Evolutionary conservation across 2,329 filamentous ascomycete genomes (phyloP).

Genomic region (Lasiodiplodia citricola): DNA sequence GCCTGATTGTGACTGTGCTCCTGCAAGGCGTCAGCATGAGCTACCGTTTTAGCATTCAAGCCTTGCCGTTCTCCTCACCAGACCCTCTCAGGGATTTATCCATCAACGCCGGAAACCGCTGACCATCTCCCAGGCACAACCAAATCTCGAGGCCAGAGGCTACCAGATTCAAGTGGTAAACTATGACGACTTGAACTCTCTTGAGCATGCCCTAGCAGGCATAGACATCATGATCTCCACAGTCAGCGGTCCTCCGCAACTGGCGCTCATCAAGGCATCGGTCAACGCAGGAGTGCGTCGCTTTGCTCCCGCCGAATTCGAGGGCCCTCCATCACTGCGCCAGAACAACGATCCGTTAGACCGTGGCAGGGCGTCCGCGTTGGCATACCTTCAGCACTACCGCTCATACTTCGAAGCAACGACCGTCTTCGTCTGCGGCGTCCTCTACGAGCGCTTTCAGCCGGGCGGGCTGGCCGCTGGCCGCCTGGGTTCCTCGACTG

Average conservation of each 20-base stretch:
- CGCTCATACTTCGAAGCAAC: slow-evolving; percentile 62
- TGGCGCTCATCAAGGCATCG: slow-evolving; percentile 75
- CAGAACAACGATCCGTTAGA: slow-evolving; percentile 65
- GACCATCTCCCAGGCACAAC: slow-evolving; percentile 53
- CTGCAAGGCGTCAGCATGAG: neutral
- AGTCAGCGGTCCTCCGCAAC: slow-evolving; percentile 68
- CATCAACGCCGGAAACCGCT: slow-evolving; percentile 23
- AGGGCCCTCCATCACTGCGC: slow-evolving; percentile 65
- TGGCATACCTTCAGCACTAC: slow-evolving; percentile 63
- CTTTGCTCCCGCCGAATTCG: slow-evolving; percentile 79
- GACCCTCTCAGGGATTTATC: neutral
- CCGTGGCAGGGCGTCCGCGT: slow-evolving; percentile 62
- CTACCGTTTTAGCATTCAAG: neutral
- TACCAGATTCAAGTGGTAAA: slow-evolving; percentile 74
- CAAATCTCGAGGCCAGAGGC: slow-evolving; percentile 59
- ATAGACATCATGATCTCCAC: slow-evolving; percentile 79
- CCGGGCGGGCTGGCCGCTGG: slow-evolving; percentile 67
- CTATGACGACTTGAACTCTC: slow-evolving; percentile 63
- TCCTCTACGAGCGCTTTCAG: slow-evolving; percentile 78
- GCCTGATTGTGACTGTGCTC: neutral
- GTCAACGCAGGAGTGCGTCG: slow-evolving; percentile 66
- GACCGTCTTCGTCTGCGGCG: slow-evolving; percentile 74
- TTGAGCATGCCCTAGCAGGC: slow-evolving; percentile 71
- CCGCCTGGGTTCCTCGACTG: slow-evolving; percentile 62
- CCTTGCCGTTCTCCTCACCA: neutral